Base-by-base conservation (phyloP, 345 rosid species). In the Populus pruinosa region DNA sequence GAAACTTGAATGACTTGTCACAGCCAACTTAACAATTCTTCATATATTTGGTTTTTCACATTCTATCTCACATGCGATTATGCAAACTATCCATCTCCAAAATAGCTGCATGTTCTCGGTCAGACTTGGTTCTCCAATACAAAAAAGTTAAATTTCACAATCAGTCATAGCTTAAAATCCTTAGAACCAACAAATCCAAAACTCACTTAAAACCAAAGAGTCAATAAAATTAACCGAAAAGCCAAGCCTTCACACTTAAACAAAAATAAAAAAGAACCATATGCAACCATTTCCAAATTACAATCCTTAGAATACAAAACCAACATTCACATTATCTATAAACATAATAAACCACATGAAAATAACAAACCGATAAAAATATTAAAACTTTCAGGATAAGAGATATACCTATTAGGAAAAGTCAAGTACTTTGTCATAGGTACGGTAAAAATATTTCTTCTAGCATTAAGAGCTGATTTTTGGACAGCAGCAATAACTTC, bases 361-460 rank as follows among this genome's bases (percentile, higher is more conserved):
- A 20, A 21, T 33, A 18, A 49, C 0, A 69, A 29, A 69, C 8
- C 41, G 5, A 69, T 17, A 36, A 14, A 18, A 17, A 20, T 13
- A 18, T 47, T 27, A 64, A 56, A 67, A 50, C 2, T 66, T 23
- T 12, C 16, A 55, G 29, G 14, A 47, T 38, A 38, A 33, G 3
- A n/a, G n/a, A 18, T 53, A 72, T 82, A 91, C 98, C 96, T 89
- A 73, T 90, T 98, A 0, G 99, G 97, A 74, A 95, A 93, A n/a
- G 98, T 93, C 62, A 76, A 85, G 82, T 92, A 91, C 85, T 93
- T 95, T 31, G 98, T 95, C 94, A 93, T 86, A 9, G 97, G 98
- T 43, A 93, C 98, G 1, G 91, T 78, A 71, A 93, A 82, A 4
- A 95, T 71, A 23, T 95, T 93, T 80, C 94, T 78, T 78, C 99